phyloP scores from a whole-genome alignment of 2,329 filamentous ascomycete species.

The Beauveria sp. region DNA sequence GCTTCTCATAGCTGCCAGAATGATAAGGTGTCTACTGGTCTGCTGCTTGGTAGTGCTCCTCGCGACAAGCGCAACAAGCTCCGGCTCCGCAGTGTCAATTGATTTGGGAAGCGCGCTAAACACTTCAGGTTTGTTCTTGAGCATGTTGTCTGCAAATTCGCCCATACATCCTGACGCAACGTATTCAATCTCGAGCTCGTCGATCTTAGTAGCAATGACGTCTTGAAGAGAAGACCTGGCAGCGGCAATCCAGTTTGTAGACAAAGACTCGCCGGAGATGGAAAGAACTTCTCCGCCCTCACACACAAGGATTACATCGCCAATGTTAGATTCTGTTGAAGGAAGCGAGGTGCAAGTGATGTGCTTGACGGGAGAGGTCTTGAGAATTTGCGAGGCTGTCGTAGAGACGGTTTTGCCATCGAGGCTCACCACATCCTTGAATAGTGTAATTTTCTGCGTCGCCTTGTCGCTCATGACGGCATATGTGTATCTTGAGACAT shows the following conservation, averaged over 20 bases:
- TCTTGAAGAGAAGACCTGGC: slow-evolving; percentile 29
- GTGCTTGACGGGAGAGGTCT: slow-evolving; percentile 27
- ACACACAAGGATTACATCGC: slow-evolving; percentile 47
- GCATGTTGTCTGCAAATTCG: slow-evolving; percentile 46
- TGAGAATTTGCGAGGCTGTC: slow-evolving; percentile 36
- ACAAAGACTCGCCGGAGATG: slow-evolving; percentile 46
- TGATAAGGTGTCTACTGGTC: slow-evolving; percentile 23
- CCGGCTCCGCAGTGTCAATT: slow-evolving; percentile 34
- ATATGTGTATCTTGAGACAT: slow-evolving; percentile 53
- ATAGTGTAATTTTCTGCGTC: slow-evolving; percentile 47
- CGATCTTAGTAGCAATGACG: slow-evolving; percentile 23
- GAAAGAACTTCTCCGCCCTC: slow-evolving; percentile 54
- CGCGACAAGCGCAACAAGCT: slow-evolving; percentile 47
- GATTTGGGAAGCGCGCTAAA: slow-evolving; percentile 43
- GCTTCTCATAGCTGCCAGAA: slow-evolving; percentile 25
- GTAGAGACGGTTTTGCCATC: slow-evolving; percentile 46
- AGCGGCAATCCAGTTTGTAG: slow-evolving; percentile 27
- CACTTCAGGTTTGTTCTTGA: slow-evolving; percentile 46
- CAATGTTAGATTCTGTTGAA: slow-evolving; percentile 20
- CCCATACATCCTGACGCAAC: slow-evolving; percentile 36
- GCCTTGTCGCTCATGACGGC: slow-evolving; percentile 44
- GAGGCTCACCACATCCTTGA: slow-evolving; percentile 47
- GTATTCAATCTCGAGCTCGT: slow-evolving; percentile 40
- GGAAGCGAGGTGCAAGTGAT: slow-evolving; percentile 25
- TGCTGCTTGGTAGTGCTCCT: slow-evolving; percentile 24